These are phyloP conservation scores for Discostella stelligeroides DNA, from an alignment of 108 stramenopile species.

Conservation along the genomic window DNA sequence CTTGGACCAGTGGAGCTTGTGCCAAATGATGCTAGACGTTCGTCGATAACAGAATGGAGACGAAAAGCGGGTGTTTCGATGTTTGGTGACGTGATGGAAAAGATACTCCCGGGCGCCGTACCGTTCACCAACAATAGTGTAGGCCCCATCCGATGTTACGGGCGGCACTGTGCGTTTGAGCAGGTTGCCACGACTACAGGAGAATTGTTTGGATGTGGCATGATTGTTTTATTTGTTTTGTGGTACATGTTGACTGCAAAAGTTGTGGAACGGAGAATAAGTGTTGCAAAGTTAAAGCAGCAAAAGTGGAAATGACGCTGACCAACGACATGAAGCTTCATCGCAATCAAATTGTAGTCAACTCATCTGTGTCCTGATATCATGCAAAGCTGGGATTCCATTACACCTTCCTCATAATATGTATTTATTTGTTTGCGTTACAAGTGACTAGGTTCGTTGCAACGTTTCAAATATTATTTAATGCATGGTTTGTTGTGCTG, in stretches of 20 bases:
- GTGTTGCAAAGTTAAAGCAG: slow-evolving; percentile 22
- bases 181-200: slow-evolving; percentile 28
- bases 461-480: too few species aligned
- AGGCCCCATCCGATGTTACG: slow-evolving; percentile 25
- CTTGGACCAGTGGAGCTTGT: slow-evolving; percentile 34
- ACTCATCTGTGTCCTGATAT: too few species aligned
- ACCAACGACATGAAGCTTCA: too few species aligned
- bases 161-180: slow-evolving; percentile 39
- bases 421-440: too few species aligned
- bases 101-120: slow-evolving; percentile 19
- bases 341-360: too few species aligned
- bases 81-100: slow-evolving; percentile 18
- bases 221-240: slow-evolving; percentile 17
- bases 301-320: slow-evolving; percentile 12
- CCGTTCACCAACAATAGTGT: slow-evolving; percentile 10
- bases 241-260: slow-evolving; percentile 35
- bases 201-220: slow-evolving; percentile 10
- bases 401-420: too few species aligned
- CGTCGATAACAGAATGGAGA: slow-evolving; percentile 26
- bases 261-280: slow-evolving; percentile 25
- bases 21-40: slow-evolving; percentile 33
- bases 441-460: too few species aligned
- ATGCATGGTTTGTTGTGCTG: too few species aligned
- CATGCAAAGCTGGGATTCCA: too few species aligned
- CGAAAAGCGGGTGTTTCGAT: slow-evolving; percentile 37